Evolutionary conservation across 768 basidiomycete species (phyloP).

Genomic region (Suillus brevipes): DNA sequence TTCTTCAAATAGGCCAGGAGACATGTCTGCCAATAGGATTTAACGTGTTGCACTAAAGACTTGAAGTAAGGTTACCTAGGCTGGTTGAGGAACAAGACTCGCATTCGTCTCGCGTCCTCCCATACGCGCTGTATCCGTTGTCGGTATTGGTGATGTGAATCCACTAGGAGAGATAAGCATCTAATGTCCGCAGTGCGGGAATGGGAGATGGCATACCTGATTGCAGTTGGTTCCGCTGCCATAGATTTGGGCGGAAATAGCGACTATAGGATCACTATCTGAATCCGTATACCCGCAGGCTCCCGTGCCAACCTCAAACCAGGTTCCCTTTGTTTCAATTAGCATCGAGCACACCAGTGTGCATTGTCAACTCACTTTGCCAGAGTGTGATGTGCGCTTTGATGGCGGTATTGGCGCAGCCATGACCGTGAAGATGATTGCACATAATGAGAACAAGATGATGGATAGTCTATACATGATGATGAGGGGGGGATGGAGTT

Average conservation of each 20-base stretch:
- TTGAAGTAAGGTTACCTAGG: conserved; percentile 46
- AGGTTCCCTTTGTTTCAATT: conserved; percentile 54
- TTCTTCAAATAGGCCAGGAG: conserved; percentile 56
- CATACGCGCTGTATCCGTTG: conserved; percentile 51
- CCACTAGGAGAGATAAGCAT: conserved; percentile 40
- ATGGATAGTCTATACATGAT: conserved; percentile 23
- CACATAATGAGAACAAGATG: conserved; percentile 40
- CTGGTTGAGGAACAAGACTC: conserved; percentile 49
- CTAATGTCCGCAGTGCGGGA: neutral
- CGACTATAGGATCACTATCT: conserved; percentile 57
- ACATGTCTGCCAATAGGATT: conserved; percentile 54
- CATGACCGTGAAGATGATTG: conserved; percentile 41
- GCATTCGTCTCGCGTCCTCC: conserved; percentile 59
- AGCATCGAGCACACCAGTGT: neutral
- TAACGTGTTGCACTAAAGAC: conserved; percentile 13
- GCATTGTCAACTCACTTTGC: conserved; percentile 47
- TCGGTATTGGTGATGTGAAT: conserved; percentile 59
- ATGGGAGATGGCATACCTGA: conserved; percentile 44
- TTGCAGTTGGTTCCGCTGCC: conserved; percentile 56
- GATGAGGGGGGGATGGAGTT: conserved; percentile 1
- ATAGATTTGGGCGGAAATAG: conserved; percentile 57
- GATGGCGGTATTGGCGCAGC: conserved; percentile 37
- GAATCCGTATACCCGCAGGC: conserved; percentile 61
- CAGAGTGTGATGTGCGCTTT: conserved; percentile 53
- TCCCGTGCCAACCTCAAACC: conserved; percentile 58